Percentiles rank a stretch among this genome's conserved stretches.
Conservation (phyloP, 2,329 filamentous ascomycete species). For the Fusarium compactum region DNA sequence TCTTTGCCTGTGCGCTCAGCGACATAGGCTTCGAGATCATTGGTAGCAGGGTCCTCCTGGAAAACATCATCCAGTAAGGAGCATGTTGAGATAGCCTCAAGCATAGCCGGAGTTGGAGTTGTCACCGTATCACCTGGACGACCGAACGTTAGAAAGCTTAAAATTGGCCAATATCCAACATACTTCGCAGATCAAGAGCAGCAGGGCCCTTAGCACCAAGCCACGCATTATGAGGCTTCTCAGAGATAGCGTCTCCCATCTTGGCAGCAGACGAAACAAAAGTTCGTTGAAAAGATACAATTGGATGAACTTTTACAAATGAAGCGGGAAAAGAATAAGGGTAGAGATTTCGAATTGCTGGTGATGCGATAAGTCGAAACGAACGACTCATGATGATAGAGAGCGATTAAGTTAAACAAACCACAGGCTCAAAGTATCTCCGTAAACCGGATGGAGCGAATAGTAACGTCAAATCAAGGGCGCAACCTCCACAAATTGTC, state of each 20-base stretch:
- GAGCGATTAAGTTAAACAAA: slow-evolving; percentile 2
- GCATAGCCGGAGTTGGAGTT: slow-evolving; percentile 83
- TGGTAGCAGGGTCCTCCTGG: slow-evolving; percentile 82
- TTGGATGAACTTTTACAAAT: not conserved
- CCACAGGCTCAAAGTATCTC: slow-evolving; percentile 7
- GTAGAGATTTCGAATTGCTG: slow-evolving; percentile 8
- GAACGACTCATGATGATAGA: slow-evolving; percentile 20
- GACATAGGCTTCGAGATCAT: slow-evolving; percentile 78
- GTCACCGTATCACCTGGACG: slow-evolving; percentile 67
- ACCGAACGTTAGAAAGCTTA: slow-evolving; percentile 35
- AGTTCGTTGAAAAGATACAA: slow-evolving; percentile 1
- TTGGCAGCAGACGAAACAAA: slow-evolving; percentile 27
- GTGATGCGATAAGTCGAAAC: slow-evolving; percentile 15
- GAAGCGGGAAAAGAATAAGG: not conserved
- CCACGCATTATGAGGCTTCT: slow-evolving; percentile 51
- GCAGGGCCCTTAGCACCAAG: slow-evolving; percentile 54
- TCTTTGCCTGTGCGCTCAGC: slow-evolving; percentile 81
- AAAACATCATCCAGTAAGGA: slow-evolving; percentile 88
- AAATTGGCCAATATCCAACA: slow-evolving; percentile 8
- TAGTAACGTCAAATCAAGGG: slow-evolving; percentile 7
- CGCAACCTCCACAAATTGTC: slow-evolving; percentile 25
- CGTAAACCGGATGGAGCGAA: slow-evolving; percentile 16
- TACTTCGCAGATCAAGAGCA: slow-evolving; percentile 57
- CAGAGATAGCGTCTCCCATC: slow-evolving; percentile 34
- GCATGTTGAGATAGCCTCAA: slow-evolving; percentile 79